A percentile compares a stretch with the other conserved stretches of the same genome.
Conservation (phyloP, 2,329 filamentous ascomycete species). For the Ophiostoma montium region DNA sequence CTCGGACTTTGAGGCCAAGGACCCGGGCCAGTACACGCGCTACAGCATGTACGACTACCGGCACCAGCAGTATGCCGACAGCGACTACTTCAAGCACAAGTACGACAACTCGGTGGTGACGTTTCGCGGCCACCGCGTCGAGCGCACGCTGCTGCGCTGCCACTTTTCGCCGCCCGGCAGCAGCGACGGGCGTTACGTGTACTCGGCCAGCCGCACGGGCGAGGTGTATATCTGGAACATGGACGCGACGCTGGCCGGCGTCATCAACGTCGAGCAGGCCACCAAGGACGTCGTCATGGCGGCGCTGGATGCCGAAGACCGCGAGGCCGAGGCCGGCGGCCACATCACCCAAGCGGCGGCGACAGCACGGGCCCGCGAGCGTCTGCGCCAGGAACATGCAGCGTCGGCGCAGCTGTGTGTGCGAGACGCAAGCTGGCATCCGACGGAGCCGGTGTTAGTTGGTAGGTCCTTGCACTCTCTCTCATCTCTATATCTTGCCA, state of each 20-base stretch:
- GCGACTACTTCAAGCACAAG: slow-evolving; percentile 57
- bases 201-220: slow-evolving; percentile 80
- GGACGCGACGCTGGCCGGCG: slow-evolving; percentile 63
- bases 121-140: slow-evolving; percentile 78
- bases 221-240: slow-evolving; percentile 87
- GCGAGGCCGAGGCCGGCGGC: background rate
- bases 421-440: slow-evolving; percentile 83
- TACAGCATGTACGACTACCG: slow-evolving; percentile 73
- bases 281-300: slow-evolving; percentile 26
- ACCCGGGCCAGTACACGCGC: slow-evolving; percentile 39
- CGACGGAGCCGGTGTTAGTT: slow-evolving; percentile 64
- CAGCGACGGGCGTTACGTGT: slow-evolving; percentile 84
- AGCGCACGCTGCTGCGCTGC: slow-evolving; percentile 83
- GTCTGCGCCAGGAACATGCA: background rate
- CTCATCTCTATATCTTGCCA: background rate
- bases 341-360: background rate
- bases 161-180: slow-evolving; percentile 84
- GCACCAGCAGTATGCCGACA: slow-evolving; percentile 48
- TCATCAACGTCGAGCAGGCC: slow-evolving; percentile 61
- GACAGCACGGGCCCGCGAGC: background rate
- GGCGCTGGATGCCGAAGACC: background rate
- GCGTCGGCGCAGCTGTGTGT: slow-evolving; percentile 48
- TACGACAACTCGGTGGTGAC: slow-evolving; percentile 87
- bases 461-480: slow-evolving; percentile 37
- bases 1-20: slow-evolving; percentile 42